phyloP scores from a whole-genome alignment of 73 alveolate genomes.

The Paramecium biaurelia region DNA sequence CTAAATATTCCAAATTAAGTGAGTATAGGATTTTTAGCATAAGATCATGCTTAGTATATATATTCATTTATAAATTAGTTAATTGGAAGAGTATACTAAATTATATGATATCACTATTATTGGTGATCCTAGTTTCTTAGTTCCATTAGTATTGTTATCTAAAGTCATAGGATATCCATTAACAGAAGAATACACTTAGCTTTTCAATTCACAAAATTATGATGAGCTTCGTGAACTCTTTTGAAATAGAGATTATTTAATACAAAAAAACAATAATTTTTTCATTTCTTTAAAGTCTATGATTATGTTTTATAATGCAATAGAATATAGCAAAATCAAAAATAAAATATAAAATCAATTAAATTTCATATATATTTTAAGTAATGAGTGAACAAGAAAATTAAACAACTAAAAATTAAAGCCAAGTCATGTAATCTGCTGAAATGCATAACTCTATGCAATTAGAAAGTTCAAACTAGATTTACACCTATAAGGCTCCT shows the following conservation, averaged over 20 bases:
- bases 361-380: not conserved
- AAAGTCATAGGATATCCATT: not conserved
- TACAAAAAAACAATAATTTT: not conserved
- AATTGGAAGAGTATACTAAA: not conserved
- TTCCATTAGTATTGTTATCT: not conserved
- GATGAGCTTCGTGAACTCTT: constrained; percentile 17
- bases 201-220: not conserved
- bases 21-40: constrained; percentile 9
- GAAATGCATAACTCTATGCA: not conserved
- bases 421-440: not conserved
- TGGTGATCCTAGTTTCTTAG: constrained; percentile 21
- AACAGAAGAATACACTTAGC: not conserved
- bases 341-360: not conserved
- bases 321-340: not conserved
- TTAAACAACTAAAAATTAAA: not conserved
- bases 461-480: not conserved
- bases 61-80: not conserved
- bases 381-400: constrained; percentile 1
- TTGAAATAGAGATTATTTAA: not conserved
- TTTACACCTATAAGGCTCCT: constrained; percentile 59
- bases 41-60: not conserved
- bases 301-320: not conserved
- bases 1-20: constrained; percentile 11
- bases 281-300: not conserved
- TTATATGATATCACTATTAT: not conserved